These are phyloP conservation scores for Thelonectria discophora DNA, from an alignment of 2,329 filamentous ascomycete genomes.

Conservation along the genomic window DNA sequence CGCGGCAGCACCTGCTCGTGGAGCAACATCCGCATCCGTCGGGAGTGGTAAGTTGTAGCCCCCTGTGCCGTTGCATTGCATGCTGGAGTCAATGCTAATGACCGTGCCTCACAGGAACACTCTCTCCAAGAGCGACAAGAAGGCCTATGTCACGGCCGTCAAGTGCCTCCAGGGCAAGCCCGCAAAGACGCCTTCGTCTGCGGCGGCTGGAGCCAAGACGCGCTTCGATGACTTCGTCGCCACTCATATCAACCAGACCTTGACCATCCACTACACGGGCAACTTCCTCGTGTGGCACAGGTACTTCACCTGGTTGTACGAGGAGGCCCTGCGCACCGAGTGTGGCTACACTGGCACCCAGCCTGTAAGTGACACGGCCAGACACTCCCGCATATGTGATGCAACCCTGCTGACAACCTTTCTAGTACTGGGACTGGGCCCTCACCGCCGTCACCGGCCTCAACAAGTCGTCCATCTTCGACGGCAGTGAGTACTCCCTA, in stretches of 20 bases:
- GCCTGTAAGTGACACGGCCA: constrained; percentile 40
- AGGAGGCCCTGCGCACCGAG: constrained; percentile 44
- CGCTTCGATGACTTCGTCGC: constrained; percentile 62
- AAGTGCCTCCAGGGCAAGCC: constrained; percentile 54
- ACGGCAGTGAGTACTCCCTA: constrained; percentile 55
- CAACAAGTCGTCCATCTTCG: constrained; percentile 56
- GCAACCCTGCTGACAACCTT: constrained; percentile 14
- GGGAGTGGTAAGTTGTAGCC: constrained; percentile 45
- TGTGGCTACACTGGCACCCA: constrained; percentile 52
- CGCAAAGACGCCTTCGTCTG: constrained; percentile 44
- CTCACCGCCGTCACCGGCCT: constrained; percentile 48
- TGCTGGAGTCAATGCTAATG: not conserved
- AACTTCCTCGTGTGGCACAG: constrained; percentile 46
- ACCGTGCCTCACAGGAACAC: constrained; percentile 36
- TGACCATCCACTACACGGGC: constrained; percentile 53
- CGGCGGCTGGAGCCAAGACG: constrained; percentile 53
- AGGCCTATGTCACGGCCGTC: constrained; percentile 55
- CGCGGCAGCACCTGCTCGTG: constrained; percentile 39
- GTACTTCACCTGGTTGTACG: constrained; percentile 46
- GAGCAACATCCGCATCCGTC: constrained; percentile 44
- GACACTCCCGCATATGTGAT: not conserved
- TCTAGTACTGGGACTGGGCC: constrained; percentile 58
- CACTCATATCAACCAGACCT: constrained; percentile 58
- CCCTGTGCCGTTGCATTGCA: constrained; percentile 23
- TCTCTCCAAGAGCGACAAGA: constrained; percentile 38